phyloP scores from a whole-genome alignment of 148 eudicot species.

The Rhododendron molle region DNA sequence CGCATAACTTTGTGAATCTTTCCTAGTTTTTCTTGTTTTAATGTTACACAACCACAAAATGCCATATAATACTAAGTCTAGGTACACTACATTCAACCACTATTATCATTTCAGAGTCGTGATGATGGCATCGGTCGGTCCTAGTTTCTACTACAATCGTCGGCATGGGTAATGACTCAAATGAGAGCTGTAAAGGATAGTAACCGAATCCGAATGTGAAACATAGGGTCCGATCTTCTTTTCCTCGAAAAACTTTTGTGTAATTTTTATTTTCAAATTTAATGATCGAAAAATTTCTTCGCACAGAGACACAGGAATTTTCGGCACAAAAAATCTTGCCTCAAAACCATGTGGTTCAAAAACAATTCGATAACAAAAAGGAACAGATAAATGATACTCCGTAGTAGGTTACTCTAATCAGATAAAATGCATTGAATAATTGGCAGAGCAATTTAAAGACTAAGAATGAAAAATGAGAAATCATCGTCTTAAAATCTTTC shows the following conservation, averaged over 20 bases:
- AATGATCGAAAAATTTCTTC: too few species aligned
- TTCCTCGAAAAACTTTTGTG: too few species aligned
- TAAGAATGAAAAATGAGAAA: neutral
- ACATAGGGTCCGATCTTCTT: too few species aligned
- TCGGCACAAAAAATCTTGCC: too few species aligned
- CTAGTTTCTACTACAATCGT: neutral
- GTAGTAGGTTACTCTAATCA: neutral
- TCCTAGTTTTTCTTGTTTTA: neutral
- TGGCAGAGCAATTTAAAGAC: neutral
- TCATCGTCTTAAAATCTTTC: neutral
- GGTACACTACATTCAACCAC: too few species aligned
- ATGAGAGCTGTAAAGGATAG: too few species aligned
- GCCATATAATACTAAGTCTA: neutral
- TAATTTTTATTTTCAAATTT: too few species aligned
- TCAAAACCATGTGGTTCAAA: neutral
- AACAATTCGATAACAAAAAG: neutral
- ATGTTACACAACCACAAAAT: neutral
- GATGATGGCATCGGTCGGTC: neutral
- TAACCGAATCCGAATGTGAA: too few species aligned
- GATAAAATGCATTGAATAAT: neutral
- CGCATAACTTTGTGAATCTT: neutral
- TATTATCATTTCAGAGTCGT: neutral
- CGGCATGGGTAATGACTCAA: neutral
- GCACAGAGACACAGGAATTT: too few species aligned
- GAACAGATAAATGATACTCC: neutral